Conservation (phyloP, 345 rosid species). For the Jatropha curcas region DNA sequence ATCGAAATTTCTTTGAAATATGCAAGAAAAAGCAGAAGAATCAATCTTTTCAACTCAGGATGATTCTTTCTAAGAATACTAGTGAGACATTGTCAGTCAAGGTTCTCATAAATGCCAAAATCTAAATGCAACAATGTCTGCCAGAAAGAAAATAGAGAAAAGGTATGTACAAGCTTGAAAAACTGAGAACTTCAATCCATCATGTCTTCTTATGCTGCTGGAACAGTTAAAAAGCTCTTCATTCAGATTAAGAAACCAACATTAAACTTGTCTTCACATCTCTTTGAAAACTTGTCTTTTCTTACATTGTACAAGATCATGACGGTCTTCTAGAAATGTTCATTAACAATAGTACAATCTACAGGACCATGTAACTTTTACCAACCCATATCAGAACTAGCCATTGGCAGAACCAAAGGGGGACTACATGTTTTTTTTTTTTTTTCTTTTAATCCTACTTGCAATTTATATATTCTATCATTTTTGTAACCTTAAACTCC, state of each 20-base stretch:
- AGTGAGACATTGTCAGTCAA: neutral
- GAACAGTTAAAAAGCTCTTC: neutral
- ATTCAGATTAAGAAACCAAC: neutral
- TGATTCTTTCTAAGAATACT: neutral
- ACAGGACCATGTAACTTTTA: neutral
- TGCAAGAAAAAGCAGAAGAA: neutral
- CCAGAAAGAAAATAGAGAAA: neutral
- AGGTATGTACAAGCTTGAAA: neutral
- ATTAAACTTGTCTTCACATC: neutral
- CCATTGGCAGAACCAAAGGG: too few species aligned
- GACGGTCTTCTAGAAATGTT: neutral
- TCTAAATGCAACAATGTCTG: neutral
- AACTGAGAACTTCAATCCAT: neutral
- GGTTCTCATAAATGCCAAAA: neutral
- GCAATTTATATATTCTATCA: too few species aligned
- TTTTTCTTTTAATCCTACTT: too few species aligned
- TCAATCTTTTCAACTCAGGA: neutral
- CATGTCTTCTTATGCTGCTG: neutral
- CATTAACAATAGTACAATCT: neutral
- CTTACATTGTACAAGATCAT: neutral
- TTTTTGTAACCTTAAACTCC: too few species aligned
- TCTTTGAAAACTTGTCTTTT: too few species aligned
- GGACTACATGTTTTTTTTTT: too few species aligned
- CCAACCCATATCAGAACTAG: neutral
- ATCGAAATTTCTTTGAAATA: neutral